Evolutionary conservation across 306 rosid species (phyloP).

Genomic region (Quercus wislizeni): DNA sequence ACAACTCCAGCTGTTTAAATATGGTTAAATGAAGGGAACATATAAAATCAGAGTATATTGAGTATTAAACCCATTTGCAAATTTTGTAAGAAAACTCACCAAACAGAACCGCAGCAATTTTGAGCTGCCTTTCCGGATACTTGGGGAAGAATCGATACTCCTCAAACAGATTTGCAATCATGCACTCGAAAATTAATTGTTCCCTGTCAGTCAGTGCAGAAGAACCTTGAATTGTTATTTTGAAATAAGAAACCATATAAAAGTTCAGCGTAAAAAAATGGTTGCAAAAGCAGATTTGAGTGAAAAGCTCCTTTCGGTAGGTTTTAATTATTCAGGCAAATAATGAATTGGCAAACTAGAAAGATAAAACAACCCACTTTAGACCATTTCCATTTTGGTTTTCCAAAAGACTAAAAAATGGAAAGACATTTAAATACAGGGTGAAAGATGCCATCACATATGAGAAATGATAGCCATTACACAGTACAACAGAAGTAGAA

Average conservation of each 20-base stretch:
- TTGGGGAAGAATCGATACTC: constrained; percentile 92
- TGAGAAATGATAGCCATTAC: not conserved
- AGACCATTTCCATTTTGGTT: not conserved
- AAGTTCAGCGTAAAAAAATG: not conserved
- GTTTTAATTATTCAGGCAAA: not conserved
- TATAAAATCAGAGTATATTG: not conserved
- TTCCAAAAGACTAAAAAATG: not conserved
- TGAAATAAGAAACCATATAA: not conserved
- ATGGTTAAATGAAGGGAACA: not conserved
- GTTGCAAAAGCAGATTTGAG: constrained; percentile 1
- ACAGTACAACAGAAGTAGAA: not conserved
- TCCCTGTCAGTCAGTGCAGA: constrained; percentile 62
- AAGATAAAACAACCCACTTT: not conserved
- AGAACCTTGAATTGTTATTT: not conserved
- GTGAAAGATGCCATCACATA: not conserved
- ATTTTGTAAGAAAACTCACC: constrained; percentile 53
- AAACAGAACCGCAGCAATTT: constrained; percentile 88
- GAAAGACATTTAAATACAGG: not conserved
- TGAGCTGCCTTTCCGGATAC: constrained; percentile 95
- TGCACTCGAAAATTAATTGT: constrained; percentile 77
- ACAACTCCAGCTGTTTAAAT: constrained; percentile 4
- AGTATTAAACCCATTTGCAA: constrained; percentile 7
- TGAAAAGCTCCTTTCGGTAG: not conserved
- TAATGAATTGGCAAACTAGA: not conserved
- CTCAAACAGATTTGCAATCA: constrained; percentile 92